A percentile compares a stretch with the other conserved stretches of the same genome.
These are phyloP conservation scores for Diplogelasinospora grovesii DNA, from an alignment of 495 filamentous ascomycete species.

Conservation along the genomic window DNA sequence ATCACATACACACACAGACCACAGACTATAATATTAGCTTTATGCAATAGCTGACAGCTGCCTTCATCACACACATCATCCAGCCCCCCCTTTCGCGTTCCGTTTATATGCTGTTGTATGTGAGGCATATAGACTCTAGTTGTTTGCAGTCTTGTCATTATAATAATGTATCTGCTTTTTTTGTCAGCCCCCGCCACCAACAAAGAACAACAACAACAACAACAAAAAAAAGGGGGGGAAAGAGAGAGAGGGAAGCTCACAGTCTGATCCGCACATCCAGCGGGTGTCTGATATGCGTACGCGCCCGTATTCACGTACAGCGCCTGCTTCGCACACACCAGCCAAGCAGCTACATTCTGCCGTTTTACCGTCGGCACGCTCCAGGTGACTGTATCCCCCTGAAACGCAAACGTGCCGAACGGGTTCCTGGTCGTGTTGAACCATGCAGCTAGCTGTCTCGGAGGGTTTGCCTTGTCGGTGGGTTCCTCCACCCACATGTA, in stretches of 20 bases:
- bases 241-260: slow-evolving; percentile 26
- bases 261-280: slow-evolving; percentile 54
- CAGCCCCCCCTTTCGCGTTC: too few relatives aligned
- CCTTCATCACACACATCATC: too few relatives aligned
- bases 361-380: slow-evolving; percentile 36
- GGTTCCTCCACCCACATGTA: slow-evolving; percentile 45
- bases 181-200: too few relatives aligned
- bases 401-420: slow-evolving; percentile 52
- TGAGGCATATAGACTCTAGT: too few relatives aligned
- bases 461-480: slow-evolving; percentile 37
- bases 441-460: slow-evolving; percentile 39
- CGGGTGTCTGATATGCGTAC: slow-evolving; percentile 52
- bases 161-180: slow-evolving; percentile 32
- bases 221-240: not conserved
- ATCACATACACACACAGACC: too few relatives aligned
- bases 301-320: slow-evolving; percentile 55
- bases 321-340: slow-evolving; percentile 47
- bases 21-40: too few relatives aligned
- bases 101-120: too few relatives aligned
- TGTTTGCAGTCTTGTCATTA: slow-evolving; percentile 29
- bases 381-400: slow-evolving; percentile 53
- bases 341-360: slow-evolving; percentile 52
- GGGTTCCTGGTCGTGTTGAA: slow-evolving; percentile 47
- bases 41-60: too few relatives aligned
- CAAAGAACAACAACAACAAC: not conserved